Evolutionary conservation across 768 basidiomycete genomes (phyloP), one percentile per base, ranked within the genome.

Genomic region (Hygrophorus russula): DNA sequence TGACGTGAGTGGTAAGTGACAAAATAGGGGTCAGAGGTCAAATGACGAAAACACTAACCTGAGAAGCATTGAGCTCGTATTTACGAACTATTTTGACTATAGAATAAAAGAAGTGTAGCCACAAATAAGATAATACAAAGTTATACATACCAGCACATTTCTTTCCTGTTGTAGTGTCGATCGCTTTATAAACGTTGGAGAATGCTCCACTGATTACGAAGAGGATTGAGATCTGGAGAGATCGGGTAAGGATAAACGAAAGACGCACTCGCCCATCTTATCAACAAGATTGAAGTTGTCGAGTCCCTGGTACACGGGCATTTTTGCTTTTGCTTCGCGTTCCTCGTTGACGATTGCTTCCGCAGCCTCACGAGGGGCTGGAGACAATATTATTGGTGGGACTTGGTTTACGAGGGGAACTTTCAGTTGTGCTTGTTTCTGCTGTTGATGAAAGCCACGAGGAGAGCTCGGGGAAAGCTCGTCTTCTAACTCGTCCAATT

Each of bases 161-260:
- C 55, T 80, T 73, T 33, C 80, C 80, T 9, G 80, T 82, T 30
- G 70, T 66, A 38, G 76, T 69, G 58, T 97, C 86, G 43, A 83
- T 53, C 11, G 91, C 94, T 59, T 87, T 88, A 73, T 94, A 99
- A 7, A 99, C 94, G 57, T 96, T 90, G n/a, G 93, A 97, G 60
- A 99, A 99, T 34, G 94, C 94, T 47, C 94, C 94, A 54, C 81
- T 88, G 54, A 33, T 37, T 19, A 39, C 15, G 35, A 46, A 29
- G 28, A 13, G 28, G 20, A 55, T 27, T 47, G 60, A 32, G 54
- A 59, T 41, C 46, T 43, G 46, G 46, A 28, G 29, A 46, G 5
- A 39, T 47, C 44, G 40, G 44, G 45, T 37, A 42, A 36, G 37
- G 44, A 39, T 44, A 45, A 36, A 29, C 45, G 41, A 44, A 38